phyloP scores from a whole-genome alignment of 768 basidiomycete genomes.

The Lyophyllum shimeji region DNA sequence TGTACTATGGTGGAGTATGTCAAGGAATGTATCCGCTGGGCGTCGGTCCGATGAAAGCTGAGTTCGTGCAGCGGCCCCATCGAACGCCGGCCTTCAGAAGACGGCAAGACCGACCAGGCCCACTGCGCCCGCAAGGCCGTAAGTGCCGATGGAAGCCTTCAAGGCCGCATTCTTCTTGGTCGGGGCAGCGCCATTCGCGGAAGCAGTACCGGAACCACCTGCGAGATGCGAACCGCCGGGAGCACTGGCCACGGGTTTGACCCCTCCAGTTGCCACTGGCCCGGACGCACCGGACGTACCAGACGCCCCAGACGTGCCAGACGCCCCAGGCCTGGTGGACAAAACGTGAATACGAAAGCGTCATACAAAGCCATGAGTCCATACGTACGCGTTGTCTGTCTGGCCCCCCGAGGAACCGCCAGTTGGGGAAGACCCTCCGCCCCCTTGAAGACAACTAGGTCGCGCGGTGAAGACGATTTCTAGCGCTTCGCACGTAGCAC shows the following conservation, averaged over 20 bases:
- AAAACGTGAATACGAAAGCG: background rate
- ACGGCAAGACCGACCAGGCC: conserved; percentile 52
- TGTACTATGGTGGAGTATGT: background rate
- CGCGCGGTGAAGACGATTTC: background rate
- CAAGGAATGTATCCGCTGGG: conserved; percentile 2
- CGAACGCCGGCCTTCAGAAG: conserved; percentile 28
- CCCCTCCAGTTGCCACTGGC: background rate
- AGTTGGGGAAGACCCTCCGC: conserved; percentile 6
- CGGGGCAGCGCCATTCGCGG: conserved; percentile 9
- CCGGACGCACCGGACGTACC: background rate
- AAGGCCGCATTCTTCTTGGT: conserved; percentile 28
- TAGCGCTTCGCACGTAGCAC: conserved; percentile 1
- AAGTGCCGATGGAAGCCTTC: conserved; percentile 25
- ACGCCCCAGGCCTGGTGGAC: background rate
- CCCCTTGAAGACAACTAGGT: conserved; percentile 21
- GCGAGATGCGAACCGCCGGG: conserved; percentile 16
- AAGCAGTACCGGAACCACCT: conserved; percentile 5
- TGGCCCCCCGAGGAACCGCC: background rate
- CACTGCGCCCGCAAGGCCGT: conserved; percentile 49
- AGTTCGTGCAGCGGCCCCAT: background rate
- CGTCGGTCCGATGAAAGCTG: background rate
- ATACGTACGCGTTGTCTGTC: conserved; percentile 16
- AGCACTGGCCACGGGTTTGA: background rate
- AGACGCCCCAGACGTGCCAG: background rate
- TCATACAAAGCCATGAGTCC: background rate